phyloP scores from a whole-genome alignment of 169 alveolate species.

The Cryptosporidium baileyi region DNA sequence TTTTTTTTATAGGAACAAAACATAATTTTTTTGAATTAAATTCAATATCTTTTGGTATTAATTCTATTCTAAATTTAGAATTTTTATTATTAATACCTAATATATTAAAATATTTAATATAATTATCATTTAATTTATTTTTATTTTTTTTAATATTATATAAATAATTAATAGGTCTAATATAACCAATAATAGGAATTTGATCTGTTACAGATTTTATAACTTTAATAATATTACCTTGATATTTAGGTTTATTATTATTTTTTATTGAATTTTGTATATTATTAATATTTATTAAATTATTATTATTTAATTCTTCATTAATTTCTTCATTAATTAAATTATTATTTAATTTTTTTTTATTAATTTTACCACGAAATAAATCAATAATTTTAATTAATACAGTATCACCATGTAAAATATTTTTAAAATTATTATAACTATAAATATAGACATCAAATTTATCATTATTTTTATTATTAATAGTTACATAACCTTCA shows the following conservation, averaged over 20 bases:
- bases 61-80: too few relatives aligned
- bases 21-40: not conserved
- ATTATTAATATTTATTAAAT: not conserved
- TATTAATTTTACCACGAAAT: not conserved
- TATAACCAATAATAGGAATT: too few relatives aligned
- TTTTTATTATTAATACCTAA: too few relatives aligned
- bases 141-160: not conserved
- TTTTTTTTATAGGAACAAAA: conserved; percentile 7
- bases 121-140: not conserved
- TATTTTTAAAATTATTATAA: not conserved
- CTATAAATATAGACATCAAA: conserved; percentile 20
- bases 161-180: not conserved
- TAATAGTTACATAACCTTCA: conserved; percentile 1
- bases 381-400: not conserved
- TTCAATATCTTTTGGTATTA: too few relatives aligned
- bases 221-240: not conserved
- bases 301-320: too few relatives aligned
- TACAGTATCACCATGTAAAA: conserved; percentile 8
- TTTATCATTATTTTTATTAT: not conserved
- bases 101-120: not conserved
- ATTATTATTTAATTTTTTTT: not conserved
- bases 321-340: not conserved
- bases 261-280: not conserved
- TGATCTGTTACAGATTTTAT: too few relatives aligned
- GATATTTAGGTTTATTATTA: not conserved